A percentile compares a stretch with the other conserved stretches of the same genome.
phyloP scores from a whole-genome alignment of 2,329 filamentous ascomycete genomes.

The Sphaerostilbella broomeana region DNA sequence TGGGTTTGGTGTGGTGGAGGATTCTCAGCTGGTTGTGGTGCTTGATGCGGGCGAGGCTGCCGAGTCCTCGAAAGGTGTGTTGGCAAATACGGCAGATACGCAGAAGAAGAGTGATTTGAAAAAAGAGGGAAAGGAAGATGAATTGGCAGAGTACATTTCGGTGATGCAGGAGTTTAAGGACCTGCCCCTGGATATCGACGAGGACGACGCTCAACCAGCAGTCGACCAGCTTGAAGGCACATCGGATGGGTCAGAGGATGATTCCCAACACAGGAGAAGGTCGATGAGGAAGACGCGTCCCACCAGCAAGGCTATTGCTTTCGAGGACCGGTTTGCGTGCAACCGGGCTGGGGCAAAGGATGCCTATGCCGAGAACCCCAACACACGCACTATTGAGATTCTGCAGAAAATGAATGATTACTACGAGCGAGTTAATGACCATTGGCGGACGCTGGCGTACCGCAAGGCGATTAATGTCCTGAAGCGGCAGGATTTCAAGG shows the following conservation, averaged over 20 bases:
- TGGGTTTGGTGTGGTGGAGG: slow-evolving; percentile 15
- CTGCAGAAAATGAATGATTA: slow-evolving; percentile 73
- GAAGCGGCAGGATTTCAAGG: slow-evolving; percentile 54
- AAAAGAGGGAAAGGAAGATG: slow-evolving; percentile 35
- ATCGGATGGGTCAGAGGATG: slow-evolving; percentile 18
- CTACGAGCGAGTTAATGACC: slow-evolving; percentile 67
- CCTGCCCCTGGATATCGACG: slow-evolving; percentile 48
- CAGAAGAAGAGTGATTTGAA: background rate
- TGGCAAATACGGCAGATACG: background rate
- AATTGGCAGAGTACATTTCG: slow-evolving; percentile 57
- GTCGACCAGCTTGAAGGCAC: slow-evolving; percentile 12
- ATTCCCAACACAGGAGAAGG: slow-evolving; percentile 15
- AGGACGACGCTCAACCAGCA: slow-evolving; percentile 33
- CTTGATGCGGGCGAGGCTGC: slow-evolving; percentile 17
- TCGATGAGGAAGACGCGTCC: slow-evolving; percentile 15
- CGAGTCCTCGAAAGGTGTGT: slow-evolving; percentile 2
- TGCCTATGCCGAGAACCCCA: slow-evolving; percentile 53
- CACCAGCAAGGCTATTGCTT: slow-evolving; percentile 25
- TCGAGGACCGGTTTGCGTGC: slow-evolving; percentile 48
- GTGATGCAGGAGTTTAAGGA: slow-evolving; percentile 54
- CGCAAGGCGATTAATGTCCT: slow-evolving; percentile 70
- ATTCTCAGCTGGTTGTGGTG: slow-evolving; percentile 23
- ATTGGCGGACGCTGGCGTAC: slow-evolving; percentile 71
- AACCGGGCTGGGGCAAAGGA: slow-evolving; percentile 44
- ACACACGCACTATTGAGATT: slow-evolving; percentile 66